phyloP scores from a whole-genome alignment of 2,329 filamentous ascomycete genomes.

The Colletotrichum chlorophyti region DNA sequence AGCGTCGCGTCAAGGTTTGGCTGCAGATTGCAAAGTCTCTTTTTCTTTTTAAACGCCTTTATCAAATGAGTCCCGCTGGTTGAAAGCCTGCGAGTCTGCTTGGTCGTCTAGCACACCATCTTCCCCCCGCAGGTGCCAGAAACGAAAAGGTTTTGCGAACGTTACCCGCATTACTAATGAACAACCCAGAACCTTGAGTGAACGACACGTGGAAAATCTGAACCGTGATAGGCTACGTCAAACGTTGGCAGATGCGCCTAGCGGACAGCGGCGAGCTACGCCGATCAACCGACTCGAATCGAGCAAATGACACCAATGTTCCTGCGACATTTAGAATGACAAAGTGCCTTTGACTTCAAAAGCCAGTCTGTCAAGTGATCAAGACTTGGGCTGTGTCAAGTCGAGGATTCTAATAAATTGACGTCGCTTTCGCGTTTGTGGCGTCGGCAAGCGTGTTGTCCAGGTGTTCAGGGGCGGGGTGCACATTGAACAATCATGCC shows the following conservation, averaged over 20 bases:
- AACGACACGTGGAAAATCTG: background rate
- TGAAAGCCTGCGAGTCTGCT: too few species aligned
- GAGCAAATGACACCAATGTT: too few species aligned
- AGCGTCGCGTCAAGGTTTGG: background rate
- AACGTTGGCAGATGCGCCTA: background rate
- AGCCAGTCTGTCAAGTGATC: too few species aligned
- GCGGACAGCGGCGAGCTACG: background rate
- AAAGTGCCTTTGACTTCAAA: too few species aligned
- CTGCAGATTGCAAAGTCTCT: background rate
- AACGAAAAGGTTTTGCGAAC: background rate
- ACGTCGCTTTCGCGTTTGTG: slow-evolving; percentile 2
- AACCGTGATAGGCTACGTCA: background rate
- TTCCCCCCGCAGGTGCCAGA: too few species aligned
- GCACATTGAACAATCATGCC: too few species aligned
- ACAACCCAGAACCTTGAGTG: background rate
- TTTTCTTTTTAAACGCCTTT: background rate
- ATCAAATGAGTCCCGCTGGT: too few species aligned
- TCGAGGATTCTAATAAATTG: too few species aligned
- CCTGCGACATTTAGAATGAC: too few species aligned
- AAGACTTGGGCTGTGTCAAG: too few species aligned
- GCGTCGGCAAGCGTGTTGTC: background rate
- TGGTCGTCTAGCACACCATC: background rate
- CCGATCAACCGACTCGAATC: slow-evolving; percentile 1
- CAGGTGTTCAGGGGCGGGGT: too few species aligned
- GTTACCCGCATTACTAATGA: background rate